Evolutionary conservation across 2,329 filamentous ascomycete genomes (phyloP).

Genomic region (Emergomyces pasteurianus): DNA sequence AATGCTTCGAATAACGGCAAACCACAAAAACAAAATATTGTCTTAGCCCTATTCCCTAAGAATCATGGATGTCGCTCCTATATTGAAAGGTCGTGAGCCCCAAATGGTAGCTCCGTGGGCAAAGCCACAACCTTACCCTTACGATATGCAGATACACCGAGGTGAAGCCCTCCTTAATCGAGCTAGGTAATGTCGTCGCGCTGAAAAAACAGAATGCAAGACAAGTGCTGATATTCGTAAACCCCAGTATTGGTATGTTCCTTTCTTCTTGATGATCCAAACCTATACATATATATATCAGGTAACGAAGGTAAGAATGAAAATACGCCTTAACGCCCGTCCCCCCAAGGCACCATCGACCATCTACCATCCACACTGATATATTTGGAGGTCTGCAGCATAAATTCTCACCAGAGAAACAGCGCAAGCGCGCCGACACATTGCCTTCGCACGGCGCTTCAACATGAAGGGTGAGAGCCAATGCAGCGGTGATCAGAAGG

Average conservation of each 20-base stretch:
- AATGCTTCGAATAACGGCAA: background rate
- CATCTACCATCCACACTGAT: too few relatives aligned
- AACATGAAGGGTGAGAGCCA: too few relatives aligned
- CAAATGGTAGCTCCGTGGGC: conserved; percentile 37
- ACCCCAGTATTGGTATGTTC: conserved; percentile 17
- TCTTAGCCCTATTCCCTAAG: background rate
- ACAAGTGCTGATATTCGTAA: conserved; percentile 31
- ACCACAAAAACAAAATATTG: too few relatives aligned
- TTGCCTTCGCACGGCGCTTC: conserved; percentile 45
- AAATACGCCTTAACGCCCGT: too few relatives aligned
- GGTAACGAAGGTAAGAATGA: too few relatives aligned
- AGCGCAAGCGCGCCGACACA: conserved; percentile 44
- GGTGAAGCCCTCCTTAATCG: conserved; percentile 28
- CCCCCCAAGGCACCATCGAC: too few relatives aligned
- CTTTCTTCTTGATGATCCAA: background rate
- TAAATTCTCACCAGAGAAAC: conserved; percentile 43
- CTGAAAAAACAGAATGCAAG: conserved; percentile 25
- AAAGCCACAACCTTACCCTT: conserved; percentile 29
- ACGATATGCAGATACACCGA: conserved; percentile 28
- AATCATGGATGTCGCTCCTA: conserved; percentile 19
- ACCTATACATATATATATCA: background rate
- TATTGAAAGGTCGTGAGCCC: conserved; percentile 41
- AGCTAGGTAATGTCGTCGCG: conserved; percentile 26
- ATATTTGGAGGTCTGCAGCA: conserved; percentile 37
- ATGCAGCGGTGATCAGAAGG: too few relatives aligned